Evolutionary conservation across 1,139 yeast genomes (phyloP), one percentile per base, ranked within the genome.

Genomic region (Yamadazyma jaroonii): DNA sequence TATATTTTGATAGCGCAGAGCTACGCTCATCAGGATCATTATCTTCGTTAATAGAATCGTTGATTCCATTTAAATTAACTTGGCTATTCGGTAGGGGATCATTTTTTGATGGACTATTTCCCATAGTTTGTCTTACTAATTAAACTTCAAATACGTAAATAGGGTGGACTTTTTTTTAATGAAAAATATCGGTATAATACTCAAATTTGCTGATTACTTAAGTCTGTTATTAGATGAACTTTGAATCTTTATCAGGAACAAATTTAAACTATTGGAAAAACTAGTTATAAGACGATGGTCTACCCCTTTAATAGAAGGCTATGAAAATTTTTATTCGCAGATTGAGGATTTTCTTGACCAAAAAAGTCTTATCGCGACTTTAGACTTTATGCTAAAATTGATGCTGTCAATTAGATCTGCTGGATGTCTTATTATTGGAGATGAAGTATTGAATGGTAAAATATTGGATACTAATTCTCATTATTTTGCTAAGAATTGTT

Each of bases 391-490:
- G 20, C 20, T 17, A 17, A 17, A 17, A 17, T 8, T 23, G 31
- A 38, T 38, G 39, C 35, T 31, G 35, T 22, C 48, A 2, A 52
- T 55, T n/a, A 43, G 37, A 34, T 46, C 52, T 5, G 74, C 74
- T 1, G 75, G 73, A 9, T 66, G 73, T 48, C 66, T 79, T 40
- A 82, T 85, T 34, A 87, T 88, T 38, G 96, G 96, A 5, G 96
- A 87, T 57, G 96, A 87, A 59, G 84, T 88, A 1, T 73, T 87
- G 41, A 87, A 86, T 52, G 94, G 95, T n/a, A 88, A 87, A 62
- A 86, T 88, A 45, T 64, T 72, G 10, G 96, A 88, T 54, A 78
- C 92, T 4, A 87, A 88, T 57, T 84, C 94, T 12, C 67, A 74
- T 46, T 75, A 66, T 51, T 85, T 87, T 55, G 86, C 95, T 25